Evolutionary conservation across 2,329 filamentous ascomycete species (phyloP), one percentile per base, ranked within the genome.

Genomic region (Aschersonia sp.): DNA sequence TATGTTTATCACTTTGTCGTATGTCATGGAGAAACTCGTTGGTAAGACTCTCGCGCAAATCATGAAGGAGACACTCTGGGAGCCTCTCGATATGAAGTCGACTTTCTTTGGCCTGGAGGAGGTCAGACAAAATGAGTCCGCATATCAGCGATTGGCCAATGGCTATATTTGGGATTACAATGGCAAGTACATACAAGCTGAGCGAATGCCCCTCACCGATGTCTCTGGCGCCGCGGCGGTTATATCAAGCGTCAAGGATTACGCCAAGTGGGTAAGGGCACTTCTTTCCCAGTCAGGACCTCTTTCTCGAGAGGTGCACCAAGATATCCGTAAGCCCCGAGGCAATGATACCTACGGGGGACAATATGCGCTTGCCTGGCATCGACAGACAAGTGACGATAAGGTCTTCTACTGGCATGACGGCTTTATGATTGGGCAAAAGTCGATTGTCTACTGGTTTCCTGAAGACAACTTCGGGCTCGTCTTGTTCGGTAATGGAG

Each of bases 231-330:
- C 68, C 0, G 69, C 68, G 0, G 62, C 58, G 32, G 57, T 68
- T 45, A 59, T 76, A 22, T 70, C 68, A 30, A 72, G 65, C 43
- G 71, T 72, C 2, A 47, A 63, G 10, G 74, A 78, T 58, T 77
- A 73, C 55, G 56, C 64, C 3, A 68, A 67, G 53, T 80, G 75
- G 75, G 53, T 76, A 4, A 60, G 61, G 35, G 71, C 68, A 22
- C 60, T 77, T 30, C 58, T 79, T 31, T 55, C 63, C 8, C 43
- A 57, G 46, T 37, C 46, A 0, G 47, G 37, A 6, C 59, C 59
- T 2, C 53, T 63, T 6, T 58, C 59, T 1, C 31, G 52, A 8
- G 51, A 44, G 0, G 56, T 55, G 3, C 60, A 63, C 46, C 37
- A 49, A 6, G 60, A 63, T 12, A 55, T 68, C 14, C 40, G 14